phyloP scores from a whole-genome alignment of 129 eudicot genomes.

The Artemisia annua region DNA sequence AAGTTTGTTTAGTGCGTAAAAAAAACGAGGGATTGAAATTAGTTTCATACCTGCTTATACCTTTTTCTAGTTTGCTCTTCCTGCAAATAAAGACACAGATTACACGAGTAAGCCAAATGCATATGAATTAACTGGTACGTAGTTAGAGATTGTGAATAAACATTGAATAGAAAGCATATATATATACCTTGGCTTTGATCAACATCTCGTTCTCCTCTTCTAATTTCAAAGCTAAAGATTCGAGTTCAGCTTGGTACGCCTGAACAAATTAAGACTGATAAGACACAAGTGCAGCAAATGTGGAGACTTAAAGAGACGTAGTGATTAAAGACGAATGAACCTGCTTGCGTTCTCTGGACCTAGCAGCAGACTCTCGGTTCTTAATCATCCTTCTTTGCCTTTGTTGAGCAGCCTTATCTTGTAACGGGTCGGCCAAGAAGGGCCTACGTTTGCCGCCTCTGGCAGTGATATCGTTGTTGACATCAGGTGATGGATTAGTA shows the following conservation, averaged over 20 bases:
- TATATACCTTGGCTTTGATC: constrained; percentile 60
- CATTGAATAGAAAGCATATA: background rate
- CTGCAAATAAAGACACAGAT: constrained; percentile 39
- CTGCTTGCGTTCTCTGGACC: constrained; percentile 94
- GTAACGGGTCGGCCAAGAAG: constrained; percentile 50
- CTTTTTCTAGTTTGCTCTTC: constrained; percentile 62
- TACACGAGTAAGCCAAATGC: background rate
- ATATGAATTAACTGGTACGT: background rate
- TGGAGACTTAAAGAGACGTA: background rate
- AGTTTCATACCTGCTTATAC: constrained; percentile 62
- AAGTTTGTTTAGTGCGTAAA: background rate
- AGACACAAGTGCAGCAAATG: background rate
- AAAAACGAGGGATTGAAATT: background rate
- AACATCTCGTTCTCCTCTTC: constrained; percentile 82
- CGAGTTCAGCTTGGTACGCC: constrained; percentile 93
- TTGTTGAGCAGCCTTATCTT: constrained; percentile 82
- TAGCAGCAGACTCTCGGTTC: constrained; percentile 92
- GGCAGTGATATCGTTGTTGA: constrained; percentile 31
- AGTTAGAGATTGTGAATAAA: background rate
- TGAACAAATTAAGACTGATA: constrained; percentile 19
- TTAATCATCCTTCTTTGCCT: constrained; percentile 97
- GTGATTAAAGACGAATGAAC: constrained; percentile 22
- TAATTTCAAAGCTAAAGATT: constrained; percentile 66
- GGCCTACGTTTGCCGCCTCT: constrained; percentile 65
- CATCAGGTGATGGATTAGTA: constrained; percentile 22